Evolutionary conservation across 345 rosid species (phyloP).

Genomic region (Gossypium raimondii): DNA sequence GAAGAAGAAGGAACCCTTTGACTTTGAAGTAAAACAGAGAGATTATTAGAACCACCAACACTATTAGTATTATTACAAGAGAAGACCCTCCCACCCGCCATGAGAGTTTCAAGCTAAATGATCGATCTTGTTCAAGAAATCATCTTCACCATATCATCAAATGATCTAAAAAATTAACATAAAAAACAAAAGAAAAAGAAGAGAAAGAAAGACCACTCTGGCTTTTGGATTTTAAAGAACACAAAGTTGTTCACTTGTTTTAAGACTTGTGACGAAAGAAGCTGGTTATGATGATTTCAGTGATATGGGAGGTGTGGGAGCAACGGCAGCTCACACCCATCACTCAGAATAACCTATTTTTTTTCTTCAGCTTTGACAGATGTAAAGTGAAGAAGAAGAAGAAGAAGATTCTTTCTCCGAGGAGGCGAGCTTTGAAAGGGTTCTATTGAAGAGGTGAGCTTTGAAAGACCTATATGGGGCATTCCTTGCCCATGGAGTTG

Average conservation of each 20-base stretch:
- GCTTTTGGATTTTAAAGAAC: background rate
- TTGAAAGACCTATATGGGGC: constrained; percentile 14
- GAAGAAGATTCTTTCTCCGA: background rate
- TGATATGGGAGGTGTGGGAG: constrained; percentile 67
- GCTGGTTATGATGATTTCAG: constrained; percentile 75
- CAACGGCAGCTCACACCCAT: constrained; percentile 67
- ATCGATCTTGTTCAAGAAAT: constrained; percentile 18
- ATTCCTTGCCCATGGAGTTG: background rate
- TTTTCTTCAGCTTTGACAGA: constrained; percentile 6
- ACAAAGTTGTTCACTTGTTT: background rate
- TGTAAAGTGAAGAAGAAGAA: background rate
- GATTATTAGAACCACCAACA: constrained; percentile 20
- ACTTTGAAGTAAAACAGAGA: constrained; percentile 40
- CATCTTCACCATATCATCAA: constrained; percentile 13
- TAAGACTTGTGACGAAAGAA: constrained; percentile 69
- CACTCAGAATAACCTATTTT: constrained; percentile 36
- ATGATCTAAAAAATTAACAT: background rate
- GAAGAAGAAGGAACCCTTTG: constrained; percentile 39
- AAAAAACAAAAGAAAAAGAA: background rate
- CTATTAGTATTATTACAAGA: constrained; percentile 3
- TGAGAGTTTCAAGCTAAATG: constrained; percentile 8
- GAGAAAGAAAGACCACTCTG: background rate
- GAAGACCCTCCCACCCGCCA: constrained; percentile 40
- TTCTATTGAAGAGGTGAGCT: background rate
- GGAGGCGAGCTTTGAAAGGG: background rate